These are phyloP conservation scores for Pseudogymnoascus sp. DNA, from an alignment of 2,329 filamentous ascomycete species.

Conservation along the genomic window DNA sequence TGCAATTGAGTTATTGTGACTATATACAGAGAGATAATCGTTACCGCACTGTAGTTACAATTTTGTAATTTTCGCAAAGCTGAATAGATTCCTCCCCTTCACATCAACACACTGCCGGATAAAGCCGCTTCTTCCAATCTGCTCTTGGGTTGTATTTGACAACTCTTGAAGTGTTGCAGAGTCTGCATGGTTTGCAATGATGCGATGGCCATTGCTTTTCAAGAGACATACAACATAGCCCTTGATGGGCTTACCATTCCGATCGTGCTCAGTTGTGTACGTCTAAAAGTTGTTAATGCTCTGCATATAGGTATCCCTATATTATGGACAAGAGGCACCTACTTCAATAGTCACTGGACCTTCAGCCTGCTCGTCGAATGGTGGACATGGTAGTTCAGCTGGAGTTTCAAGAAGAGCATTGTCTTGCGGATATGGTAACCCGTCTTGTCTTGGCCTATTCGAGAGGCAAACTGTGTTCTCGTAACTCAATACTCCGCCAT, in stretches of 20 bases:
- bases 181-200: slow-evolving; percentile 52
- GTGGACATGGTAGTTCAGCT: slow-evolving; percentile 34
- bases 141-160: slow-evolving; percentile 37
- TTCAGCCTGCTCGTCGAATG: slow-evolving; percentile 36
- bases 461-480: slow-evolving; percentile 57
- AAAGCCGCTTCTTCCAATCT: slow-evolving; percentile 42
- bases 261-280: slow-evolving; percentile 52
- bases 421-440: slow-evolving; percentile 38
- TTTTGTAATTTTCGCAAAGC: slow-evolving; percentile 19
- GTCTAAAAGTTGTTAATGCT: slow-evolving; percentile 37
- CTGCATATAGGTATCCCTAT: not conserved
- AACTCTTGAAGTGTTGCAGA: slow-evolving; percentile 40
- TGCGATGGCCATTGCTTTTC: slow-evolving; percentile 39
- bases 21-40: not conserved
- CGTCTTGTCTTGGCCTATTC: slow-evolving; percentile 33
- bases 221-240: slow-evolving; percentile 49
- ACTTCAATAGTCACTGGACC: slow-evolving; percentile 50
- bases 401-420: slow-evolving; percentile 39
- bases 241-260: slow-evolving; percentile 40
- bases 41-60: slow-evolving; percentile 12
- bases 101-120: slow-evolving; percentile 30
- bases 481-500: slow-evolving; percentile 59
- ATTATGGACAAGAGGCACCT: slow-evolving; percentile 18
- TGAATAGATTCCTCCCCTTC: slow-evolving; percentile 35
- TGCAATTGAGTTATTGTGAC: not conserved